Base-by-base conservation (phyloP, 31 red algal genomes). In the Odonthalia washingtoniensis region DNA sequence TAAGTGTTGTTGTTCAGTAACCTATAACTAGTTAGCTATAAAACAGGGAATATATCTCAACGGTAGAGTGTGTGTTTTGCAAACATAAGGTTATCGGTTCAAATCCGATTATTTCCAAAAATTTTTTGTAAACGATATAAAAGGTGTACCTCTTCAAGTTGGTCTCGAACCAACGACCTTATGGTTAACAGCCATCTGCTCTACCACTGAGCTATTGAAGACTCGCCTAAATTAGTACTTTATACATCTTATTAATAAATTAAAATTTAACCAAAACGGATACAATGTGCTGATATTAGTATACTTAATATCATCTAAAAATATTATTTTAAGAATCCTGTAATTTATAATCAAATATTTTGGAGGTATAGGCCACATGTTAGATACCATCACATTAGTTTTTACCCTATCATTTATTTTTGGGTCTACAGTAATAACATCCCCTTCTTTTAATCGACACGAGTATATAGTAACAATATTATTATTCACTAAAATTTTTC, bases 301-400 rank as follows among this genome's bases (percentile, higher is more conserved):
- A 67, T 35, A 33, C 4, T 33, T 35, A 33, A 4, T 6, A 35
- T 3, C 64, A 67, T 67, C 6, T 2, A 4, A 4, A 14, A 67
- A 67, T 14, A 67, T 67, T 5, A 67, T 67, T 67, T 67, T 2
- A 33, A 67, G 64, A 5, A 67, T 14, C 6, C 6, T 67, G 6
- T 67, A 67, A 14, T 67, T 67, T 33, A 67, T 35, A 67, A 4
- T 67, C 6, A 67, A 67, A 14, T 67, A 67, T 67, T 67, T 67
- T 5, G 64, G 64, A 5, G 64, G 64, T 14, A 67, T 2, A 4
- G 64, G 64, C 64, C 64, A 67, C 6, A 67, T 33, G 33, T 67
- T 2, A 67, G 64, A 67, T 4, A 4, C 6, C 6, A 4, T 2
- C 4, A 67, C 6, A 67, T 67, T 67, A 3, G 6, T 4, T 67